phyloP scores from a whole-genome alignment of 768 basidiomycete species.

The Amanita fuliginea region DNA sequence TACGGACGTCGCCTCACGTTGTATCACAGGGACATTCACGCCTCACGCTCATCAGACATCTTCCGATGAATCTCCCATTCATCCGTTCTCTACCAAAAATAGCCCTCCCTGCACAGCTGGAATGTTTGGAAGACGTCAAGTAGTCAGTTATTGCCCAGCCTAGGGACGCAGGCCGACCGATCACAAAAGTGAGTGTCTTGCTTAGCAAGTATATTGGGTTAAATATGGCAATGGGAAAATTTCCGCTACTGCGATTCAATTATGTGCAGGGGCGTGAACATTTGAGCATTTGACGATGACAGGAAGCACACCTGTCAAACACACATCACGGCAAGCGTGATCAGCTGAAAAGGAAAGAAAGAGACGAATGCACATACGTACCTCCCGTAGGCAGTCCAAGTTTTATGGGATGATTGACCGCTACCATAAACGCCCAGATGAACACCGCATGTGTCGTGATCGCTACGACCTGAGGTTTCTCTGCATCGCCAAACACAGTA shows the following conservation, averaged over 20 bases:
- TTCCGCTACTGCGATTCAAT: background rate
- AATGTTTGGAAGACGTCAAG: slow-evolving; percentile 43
- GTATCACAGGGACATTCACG: too few relatives aligned
- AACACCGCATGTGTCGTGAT: slow-evolving; percentile 58
- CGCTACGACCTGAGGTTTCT: slow-evolving; percentile 39
- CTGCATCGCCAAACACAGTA: slow-evolving; percentile 36
- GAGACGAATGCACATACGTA: slow-evolving; percentile 15
- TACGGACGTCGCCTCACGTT: too few relatives aligned
- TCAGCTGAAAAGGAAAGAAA: background rate
- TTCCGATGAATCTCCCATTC: slow-evolving; percentile 58
- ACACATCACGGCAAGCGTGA: background rate
- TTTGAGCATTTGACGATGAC: slow-evolving; percentile 12
- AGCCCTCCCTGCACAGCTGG: slow-evolving; percentile 45
- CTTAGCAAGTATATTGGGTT: too few relatives aligned
- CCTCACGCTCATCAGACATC: slow-evolving; percentile 62
- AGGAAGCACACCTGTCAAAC: slow-evolving; percentile 13
- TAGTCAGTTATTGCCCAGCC: slow-evolving; percentile 44
- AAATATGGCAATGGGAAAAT: too few relatives aligned
- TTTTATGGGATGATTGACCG: slow-evolving; percentile 26
- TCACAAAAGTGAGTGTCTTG: too few relatives aligned
- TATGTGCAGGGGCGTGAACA: background rate
- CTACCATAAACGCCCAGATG: slow-evolving; percentile 42
- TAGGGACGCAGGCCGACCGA: slow-evolving; percentile 46
- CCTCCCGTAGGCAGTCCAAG: slow-evolving; percentile 56
- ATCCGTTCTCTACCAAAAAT: slow-evolving; percentile 51